Conservation (phyloP, 306 rosid species). For the Carpinus viminea region DNA sequence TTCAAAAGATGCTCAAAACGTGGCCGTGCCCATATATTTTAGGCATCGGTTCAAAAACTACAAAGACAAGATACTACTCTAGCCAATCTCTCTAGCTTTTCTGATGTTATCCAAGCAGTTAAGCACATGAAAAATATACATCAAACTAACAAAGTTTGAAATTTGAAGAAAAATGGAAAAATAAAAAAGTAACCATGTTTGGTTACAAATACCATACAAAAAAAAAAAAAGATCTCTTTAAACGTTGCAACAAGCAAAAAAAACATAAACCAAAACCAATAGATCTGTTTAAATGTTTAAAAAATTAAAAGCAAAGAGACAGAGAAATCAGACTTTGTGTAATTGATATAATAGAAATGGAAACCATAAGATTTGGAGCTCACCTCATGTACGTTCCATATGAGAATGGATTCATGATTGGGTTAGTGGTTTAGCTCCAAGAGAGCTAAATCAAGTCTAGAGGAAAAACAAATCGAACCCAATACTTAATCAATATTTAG, state of each 20-base stretch:
- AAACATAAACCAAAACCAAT: too few relatives aligned
- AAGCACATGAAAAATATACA: too few relatives aligned
- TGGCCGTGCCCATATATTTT: not conserved
- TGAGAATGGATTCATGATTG: slow-evolving; percentile 91
- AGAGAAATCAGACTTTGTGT: not conserved
- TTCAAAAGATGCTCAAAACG: not conserved
- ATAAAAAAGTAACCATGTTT: too few relatives aligned
- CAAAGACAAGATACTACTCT: not conserved
- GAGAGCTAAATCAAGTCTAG: not conserved
- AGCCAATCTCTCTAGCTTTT: not conserved
- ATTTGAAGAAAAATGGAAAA: too few relatives aligned
- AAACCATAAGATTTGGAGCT: slow-evolving; percentile 29
- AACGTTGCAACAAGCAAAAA: too few relatives aligned
- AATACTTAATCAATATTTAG: slow-evolving; percentile 26
- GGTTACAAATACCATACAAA: too few relatives aligned
- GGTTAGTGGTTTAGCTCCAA: slow-evolving; percentile 40
- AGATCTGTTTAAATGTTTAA: too few relatives aligned
- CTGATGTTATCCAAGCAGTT: not conserved
- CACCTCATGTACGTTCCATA: slow-evolving; percentile 92
- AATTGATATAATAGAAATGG: slow-evolving; percentile 32
- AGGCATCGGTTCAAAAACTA: not conserved
- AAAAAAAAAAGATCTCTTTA: too few relatives aligned
- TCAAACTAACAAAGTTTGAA: too few relatives aligned
- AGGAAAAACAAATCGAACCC: slow-evolving; percentile 14
- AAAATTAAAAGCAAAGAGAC: too few relatives aligned